phyloP scores from a whole-genome alignment of 768 basidiomycete species.

The Chalciporus piperatus region DNA sequence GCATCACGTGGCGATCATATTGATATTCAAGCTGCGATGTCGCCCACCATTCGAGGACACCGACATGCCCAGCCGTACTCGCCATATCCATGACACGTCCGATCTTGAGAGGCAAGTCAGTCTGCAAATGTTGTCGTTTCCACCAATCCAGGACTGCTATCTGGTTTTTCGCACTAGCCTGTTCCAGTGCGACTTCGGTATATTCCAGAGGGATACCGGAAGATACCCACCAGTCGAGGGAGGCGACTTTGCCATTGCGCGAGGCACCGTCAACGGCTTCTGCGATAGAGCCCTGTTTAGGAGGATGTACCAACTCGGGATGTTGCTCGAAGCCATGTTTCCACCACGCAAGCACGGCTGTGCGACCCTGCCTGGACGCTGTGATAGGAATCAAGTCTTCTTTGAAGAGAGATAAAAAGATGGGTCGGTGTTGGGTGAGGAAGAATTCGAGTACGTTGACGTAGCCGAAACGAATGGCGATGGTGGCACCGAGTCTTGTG shows the following conservation, averaged over 20 bases:
- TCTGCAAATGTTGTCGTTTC: conserved; percentile 53
- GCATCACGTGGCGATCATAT: conserved; percentile 73
- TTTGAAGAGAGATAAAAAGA: conserved; percentile 65
- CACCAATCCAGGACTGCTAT: conserved; percentile 83
- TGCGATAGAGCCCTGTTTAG: conserved; percentile 51
- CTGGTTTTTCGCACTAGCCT: conserved; percentile 75
- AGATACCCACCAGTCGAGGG: conserved; percentile 79
- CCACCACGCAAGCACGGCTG: conserved; percentile 79
- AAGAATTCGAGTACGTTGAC: conserved; percentile 74
- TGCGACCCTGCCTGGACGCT: conserved; percentile 74
- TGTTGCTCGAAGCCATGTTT: conserved; percentile 60
- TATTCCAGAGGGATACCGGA: conserved; percentile 69
- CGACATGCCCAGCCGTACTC: conserved; percentile 71
- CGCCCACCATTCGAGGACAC: conserved; percentile 84
- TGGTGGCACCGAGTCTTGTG: conserved; percentile 64
- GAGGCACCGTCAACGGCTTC: conserved; percentile 81
- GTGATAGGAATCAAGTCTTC: conserved; percentile 71
- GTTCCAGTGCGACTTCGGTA: conserved; percentile 76
- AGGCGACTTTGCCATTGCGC: conserved; percentile 66
- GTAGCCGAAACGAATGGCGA: conserved; percentile 71
- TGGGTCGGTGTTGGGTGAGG: conserved; percentile 57
- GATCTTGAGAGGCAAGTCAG: conserved; percentile 65
- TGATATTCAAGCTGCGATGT: conserved; percentile 73
- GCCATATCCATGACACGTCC: conserved; percentile 87
- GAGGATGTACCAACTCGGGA: conserved; percentile 56